Evolutionary conservation across 1,139 yeast genomes (phyloP).

Genomic region (Saccharomycopsis phalli): DNA sequence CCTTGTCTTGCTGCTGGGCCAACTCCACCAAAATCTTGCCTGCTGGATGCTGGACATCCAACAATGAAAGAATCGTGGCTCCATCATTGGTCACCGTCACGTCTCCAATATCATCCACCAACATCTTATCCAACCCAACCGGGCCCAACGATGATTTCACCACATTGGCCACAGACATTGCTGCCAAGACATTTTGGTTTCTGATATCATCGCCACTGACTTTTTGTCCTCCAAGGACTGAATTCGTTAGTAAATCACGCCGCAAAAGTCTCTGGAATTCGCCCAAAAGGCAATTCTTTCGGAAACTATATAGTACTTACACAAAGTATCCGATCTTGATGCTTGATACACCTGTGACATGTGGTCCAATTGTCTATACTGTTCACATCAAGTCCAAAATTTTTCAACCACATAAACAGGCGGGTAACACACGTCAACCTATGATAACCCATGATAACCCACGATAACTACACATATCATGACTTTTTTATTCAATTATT

Average conservation of each 20-base stretch:
- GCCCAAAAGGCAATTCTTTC: neutral
- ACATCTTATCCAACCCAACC: slow-evolving; percentile 96
- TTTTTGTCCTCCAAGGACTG: slow-evolving; percentile 89
- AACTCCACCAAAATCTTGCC: slow-evolving; percentile 94
- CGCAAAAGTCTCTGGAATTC: no score
- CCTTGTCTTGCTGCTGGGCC: slow-evolving; percentile 98
- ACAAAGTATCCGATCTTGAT: slow-evolving; percentile 84
- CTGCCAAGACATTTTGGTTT: slow-evolving; percentile 92
- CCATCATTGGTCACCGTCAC: slow-evolving; percentile 99
- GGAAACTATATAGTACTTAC: slow-evolving; percentile 29
- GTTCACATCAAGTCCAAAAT: no score
- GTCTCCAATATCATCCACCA: slow-evolving; percentile 98
- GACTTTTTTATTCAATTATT: no score
- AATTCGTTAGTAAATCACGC: slow-evolving; percentile 15
- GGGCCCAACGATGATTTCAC: slow-evolving; percentile 97
- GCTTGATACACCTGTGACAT: slow-evolving; percentile 54
- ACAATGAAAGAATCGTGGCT: slow-evolving; percentile 82
- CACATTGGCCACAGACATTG: slow-evolving; percentile 94
- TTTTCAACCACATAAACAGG: no score
- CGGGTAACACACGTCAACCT: no score
- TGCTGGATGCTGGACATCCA: slow-evolving; percentile 98
- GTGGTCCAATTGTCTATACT: no score
- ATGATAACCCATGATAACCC: no score
- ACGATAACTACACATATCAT: no score
- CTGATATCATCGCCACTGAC: slow-evolving; percentile 94